A percentile compares a stretch with the other conserved stretches of the same genome.
Conservation (phyloP, 2,329 filamentous ascomycete species). For the Aspergillus sp. region DNA sequence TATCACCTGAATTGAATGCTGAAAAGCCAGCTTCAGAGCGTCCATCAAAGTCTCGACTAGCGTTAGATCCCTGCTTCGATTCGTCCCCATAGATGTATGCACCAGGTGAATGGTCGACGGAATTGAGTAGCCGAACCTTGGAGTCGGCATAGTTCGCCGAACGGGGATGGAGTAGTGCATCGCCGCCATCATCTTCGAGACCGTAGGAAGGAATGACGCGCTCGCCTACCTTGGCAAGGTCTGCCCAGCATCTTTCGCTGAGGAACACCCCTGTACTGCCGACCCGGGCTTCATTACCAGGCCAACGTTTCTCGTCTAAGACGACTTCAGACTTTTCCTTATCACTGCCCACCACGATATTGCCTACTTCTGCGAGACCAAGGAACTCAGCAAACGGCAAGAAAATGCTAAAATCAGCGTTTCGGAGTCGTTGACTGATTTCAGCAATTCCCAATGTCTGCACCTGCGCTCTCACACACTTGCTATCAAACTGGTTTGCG, state of each 20-base stretch:
- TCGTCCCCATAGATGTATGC: constrained; percentile 69
- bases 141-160: constrained; percentile 47
- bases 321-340: constrained; percentile 86
- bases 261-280: constrained; percentile 93
- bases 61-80: constrained; percentile 78
- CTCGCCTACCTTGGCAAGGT: constrained; percentile 75
- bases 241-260: constrained; percentile 93
- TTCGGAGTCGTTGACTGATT: constrained; percentile 88
- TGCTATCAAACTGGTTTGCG: constrained; percentile 98
- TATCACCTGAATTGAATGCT: constrained; percentile 88
- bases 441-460: constrained; percentile 96
- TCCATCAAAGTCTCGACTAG: constrained; percentile 72
- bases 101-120: constrained; percentile 52
- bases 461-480: constrained; percentile 91
- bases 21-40: constrained; percentile 90
- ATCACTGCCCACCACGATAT: constrained; percentile 85
- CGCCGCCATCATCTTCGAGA: constrained; percentile 60
- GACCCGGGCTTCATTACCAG: constrained; percentile 82
- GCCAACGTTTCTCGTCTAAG: constrained; percentile 92
- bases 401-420: constrained; percentile 94
- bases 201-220: constrained; percentile 57
- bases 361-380: constrained; percentile 80
- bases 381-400: constrained; percentile 95
- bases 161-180: constrained; percentile 57
- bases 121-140: constrained; percentile 55